These are phyloP conservation scores for Neofusicoccum parvum DNA, from an alignment of 2,329 filamentous ascomycete species.

Conservation along the genomic window DNA sequence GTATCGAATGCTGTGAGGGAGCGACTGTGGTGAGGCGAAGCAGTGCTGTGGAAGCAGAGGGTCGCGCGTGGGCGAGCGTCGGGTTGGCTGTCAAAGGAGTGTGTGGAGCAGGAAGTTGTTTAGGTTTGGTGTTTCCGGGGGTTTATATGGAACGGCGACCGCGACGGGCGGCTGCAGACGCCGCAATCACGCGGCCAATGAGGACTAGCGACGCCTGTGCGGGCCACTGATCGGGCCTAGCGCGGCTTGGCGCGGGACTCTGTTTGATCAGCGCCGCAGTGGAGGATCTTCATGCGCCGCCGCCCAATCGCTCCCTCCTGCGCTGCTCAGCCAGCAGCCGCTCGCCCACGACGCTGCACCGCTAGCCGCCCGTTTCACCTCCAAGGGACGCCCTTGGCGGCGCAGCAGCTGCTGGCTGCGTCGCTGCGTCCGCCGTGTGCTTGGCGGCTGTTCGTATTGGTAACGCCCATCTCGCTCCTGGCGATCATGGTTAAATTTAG, in stretches of 20 bases:
- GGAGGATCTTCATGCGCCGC: conserved; percentile 12
- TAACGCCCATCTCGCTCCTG: neutral
- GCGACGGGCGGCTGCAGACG: neutral
- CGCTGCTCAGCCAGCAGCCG: neutral
- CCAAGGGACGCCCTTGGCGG: neutral
- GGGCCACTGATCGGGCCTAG: neutral
- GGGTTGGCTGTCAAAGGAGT: neutral
- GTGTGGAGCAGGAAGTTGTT: neutral
- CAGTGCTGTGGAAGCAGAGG: neutral
- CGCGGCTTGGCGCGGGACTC: neutral
- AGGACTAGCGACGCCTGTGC: too few species aligned
- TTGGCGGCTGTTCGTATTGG: conserved; percentile 4
- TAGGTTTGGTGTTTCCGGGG: conserved; percentile 15
- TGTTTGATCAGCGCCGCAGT: conserved; percentile 11
- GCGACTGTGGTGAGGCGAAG: neutral
- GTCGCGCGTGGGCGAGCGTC: neutral
- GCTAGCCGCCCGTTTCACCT: neutral
- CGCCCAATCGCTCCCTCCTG: neutral
- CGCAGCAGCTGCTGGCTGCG: neutral
- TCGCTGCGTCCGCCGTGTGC: neutral
- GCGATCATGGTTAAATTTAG: conserved; percentile 17
- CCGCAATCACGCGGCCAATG: neutral
- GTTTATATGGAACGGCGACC: conserved; percentile 4
- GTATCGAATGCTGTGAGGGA: neutral
- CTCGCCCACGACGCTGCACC: neutral